Percentiles rank a stretch among this genome's conserved stretches.
Conservation (phyloP, 1,284 basidiomycete genomes). For the Irpex lacteus region DNA sequence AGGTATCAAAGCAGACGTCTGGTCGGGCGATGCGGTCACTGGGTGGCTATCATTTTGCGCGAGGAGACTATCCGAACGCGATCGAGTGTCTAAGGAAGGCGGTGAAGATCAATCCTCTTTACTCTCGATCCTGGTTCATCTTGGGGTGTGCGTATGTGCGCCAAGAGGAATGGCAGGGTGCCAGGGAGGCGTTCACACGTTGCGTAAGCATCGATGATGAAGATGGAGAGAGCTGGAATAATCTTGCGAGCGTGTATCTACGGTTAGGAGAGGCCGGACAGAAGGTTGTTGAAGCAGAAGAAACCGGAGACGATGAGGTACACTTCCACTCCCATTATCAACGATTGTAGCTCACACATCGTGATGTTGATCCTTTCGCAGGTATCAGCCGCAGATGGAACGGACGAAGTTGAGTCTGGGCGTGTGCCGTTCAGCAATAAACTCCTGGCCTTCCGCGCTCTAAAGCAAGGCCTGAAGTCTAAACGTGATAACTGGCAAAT, state of each 20-base stretch:
- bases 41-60: constrained; percentile 81
- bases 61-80: constrained; percentile 61
- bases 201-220: constrained; percentile 93
- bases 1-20: constrained; percentile 74
- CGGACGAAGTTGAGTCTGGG: constrained; percentile 14
- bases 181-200: constrained; percentile 80
- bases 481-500: constrained; percentile 94
- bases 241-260: constrained; percentile 93
- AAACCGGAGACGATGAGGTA: constrained; percentile 28
- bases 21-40: constrained; percentile 90
- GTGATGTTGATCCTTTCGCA: neutral
- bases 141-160: constrained; percentile 89
- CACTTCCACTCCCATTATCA: neutral
- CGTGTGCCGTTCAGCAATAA: constrained; percentile 68
- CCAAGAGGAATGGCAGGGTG: constrained; percentile 80
- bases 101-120: constrained; percentile 86
- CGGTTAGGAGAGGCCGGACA: constrained; percentile 56
- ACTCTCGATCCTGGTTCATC: constrained; percentile 91
- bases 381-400: neutral
- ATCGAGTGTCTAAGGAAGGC: constrained; percentile 71
- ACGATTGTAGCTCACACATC: neutral
- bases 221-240: constrained; percentile 98
- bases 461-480: constrained; percentile 85
- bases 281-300: constrained; percentile 14
- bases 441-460: constrained; percentile 89